Conservation (phyloP, 345 rosid genomes). For the Punica granatum region DNA sequence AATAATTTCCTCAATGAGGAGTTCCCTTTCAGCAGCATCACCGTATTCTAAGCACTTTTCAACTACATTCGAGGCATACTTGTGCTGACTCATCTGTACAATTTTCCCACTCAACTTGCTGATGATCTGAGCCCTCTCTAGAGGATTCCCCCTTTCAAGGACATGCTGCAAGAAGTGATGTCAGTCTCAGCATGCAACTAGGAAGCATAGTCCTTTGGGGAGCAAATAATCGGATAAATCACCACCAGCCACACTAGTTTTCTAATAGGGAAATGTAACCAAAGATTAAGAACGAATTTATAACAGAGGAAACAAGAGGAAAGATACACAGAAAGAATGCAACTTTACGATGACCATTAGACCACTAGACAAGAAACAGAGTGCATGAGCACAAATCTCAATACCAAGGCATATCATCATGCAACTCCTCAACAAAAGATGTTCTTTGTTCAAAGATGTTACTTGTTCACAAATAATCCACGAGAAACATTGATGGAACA, state of each 20-base stretch:
- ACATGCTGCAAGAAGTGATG: conserved; percentile 59
- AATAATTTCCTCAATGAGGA: conserved; percentile 75
- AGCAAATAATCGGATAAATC: conserved; percentile 1
- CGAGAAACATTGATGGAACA: not conserved
- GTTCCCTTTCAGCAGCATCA: conserved; percentile 57
- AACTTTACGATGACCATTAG: not conserved
- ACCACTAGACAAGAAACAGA: not conserved
- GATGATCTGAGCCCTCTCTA: conserved; percentile 68
- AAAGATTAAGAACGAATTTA: not conserved
- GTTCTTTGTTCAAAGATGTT: not conserved
- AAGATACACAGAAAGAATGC: not conserved
- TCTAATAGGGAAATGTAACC: not conserved
- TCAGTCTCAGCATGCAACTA: not conserved
- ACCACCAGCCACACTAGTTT: not conserved
- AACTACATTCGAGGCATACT: conserved; percentile 89
- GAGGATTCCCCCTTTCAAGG: conserved; percentile 74
- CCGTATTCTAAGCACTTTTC: conserved; percentile 95
- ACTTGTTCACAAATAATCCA: not conserved
- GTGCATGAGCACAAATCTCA: not conserved
- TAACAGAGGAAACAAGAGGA: not conserved
- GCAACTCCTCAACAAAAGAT: not conserved
- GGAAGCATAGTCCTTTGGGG: not conserved
- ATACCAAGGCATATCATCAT: too few species aligned
- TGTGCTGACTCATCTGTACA: conserved; percentile 95
- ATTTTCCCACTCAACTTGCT: conserved; percentile 73